Percentiles rank a stretch among this genome's conserved stretches.
Conservation (phyloP, 2,329 filamentous ascomycete genomes). For the Neonectria ditissima region DNA sequence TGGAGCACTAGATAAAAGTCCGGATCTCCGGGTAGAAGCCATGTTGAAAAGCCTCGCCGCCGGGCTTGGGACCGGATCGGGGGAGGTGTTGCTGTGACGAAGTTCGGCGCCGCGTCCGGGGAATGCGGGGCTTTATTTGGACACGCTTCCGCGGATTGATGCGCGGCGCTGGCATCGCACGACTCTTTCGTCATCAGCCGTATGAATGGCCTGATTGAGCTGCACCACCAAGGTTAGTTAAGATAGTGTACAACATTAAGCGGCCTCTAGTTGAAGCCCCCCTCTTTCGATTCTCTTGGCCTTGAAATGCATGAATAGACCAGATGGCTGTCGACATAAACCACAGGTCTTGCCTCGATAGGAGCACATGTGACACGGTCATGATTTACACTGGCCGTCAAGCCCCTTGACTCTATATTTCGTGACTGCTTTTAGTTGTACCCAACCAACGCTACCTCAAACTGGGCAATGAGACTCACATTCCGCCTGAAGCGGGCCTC, state of each 20-base stretch:
- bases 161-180: constrained; percentile 16
- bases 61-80: neutral
- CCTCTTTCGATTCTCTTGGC: neutral
- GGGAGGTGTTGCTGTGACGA: neutral
- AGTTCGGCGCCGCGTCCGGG: constrained; percentile 9
- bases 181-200: constrained; percentile 19
- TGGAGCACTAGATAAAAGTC: constrained; percentile 58
- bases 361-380: too few species aligned
- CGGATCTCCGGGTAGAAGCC: neutral
- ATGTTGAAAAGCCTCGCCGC: neutral
- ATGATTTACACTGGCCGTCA: too few species aligned
- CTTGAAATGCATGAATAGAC: neutral
- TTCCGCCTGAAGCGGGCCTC: neutral
- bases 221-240: neutral
- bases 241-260: constrained; percentile 4
- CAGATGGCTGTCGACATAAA: too few species aligned
- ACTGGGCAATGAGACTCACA: too few species aligned
- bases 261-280: neutral
- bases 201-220: constrained; percentile 19
- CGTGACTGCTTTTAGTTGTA: too few species aligned
- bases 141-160: constrained; percentile 1
- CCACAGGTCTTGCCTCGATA: too few species aligned
- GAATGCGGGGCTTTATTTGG: constrained; percentile 5
- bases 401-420: too few species aligned
- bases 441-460: too few species aligned